These are phyloP conservation scores for Bondarzewia mesenterica DNA, from an alignment of 1,284 basidiomycete genomes.

Conservation along the genomic window DNA sequence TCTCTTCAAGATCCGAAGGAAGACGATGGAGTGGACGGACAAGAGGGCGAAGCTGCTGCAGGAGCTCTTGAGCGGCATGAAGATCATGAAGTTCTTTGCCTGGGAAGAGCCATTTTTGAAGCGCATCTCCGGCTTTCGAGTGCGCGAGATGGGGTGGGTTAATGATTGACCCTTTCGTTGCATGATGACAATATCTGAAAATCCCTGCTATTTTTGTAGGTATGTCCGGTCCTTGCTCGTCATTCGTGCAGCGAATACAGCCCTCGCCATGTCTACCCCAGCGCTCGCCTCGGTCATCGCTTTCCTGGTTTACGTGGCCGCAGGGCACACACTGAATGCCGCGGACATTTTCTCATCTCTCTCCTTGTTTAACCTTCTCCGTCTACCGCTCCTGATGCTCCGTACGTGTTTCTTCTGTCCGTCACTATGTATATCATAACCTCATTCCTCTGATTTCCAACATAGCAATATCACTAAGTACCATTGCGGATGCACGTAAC, in stretches of 20 bases:
- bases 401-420: conserved; percentile 29
- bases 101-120: conserved; percentile 72
- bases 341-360: conserved; percentile 77
- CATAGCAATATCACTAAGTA: conserved; percentile 65
- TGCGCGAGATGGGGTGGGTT: conserved; percentile 61
- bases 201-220: conserved; percentile 18
- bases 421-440: background rate
- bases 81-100: conserved; percentile 86
- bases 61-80: conserved; percentile 81
- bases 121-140: conserved; percentile 64
- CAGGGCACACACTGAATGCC: conserved; percentile 61
- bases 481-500: conserved; percentile 74
- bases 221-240: conserved; percentile 74
- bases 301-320: conserved; percentile 75
- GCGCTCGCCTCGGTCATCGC: conserved; percentile 79
- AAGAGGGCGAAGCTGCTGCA: conserved; percentile 78
- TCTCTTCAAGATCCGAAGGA: conserved; percentile 64
- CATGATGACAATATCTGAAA: background rate
- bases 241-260: conserved; percentile 63
- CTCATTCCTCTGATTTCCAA: background rate
- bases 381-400: conserved; percentile 71
- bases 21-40: conserved; percentile 89
- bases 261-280: conserved; percentile 65
- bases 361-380: conserved; percentile 72
- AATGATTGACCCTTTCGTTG: background rate